Base-by-base conservation (phyloP, 2,329 filamentous ascomycete species). In the Fusarium verrucosum region DNA sequence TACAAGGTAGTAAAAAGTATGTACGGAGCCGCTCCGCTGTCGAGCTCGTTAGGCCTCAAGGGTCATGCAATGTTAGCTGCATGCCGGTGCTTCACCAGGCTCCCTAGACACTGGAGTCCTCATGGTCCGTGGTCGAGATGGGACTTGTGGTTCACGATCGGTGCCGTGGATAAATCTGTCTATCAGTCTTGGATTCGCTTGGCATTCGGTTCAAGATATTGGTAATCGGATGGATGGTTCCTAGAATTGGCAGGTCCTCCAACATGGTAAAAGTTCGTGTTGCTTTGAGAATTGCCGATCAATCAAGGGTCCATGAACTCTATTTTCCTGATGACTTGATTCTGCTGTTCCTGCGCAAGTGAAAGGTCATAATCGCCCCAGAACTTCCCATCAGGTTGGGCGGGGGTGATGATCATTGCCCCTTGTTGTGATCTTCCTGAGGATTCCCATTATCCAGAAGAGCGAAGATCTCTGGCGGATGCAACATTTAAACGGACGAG, bases 261-360 rank as follows among this genome's bases (percentile, higher is more conserved):
- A 36, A 37, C 23, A n/a, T 36, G n/a, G 14, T 22, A 28, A 26
- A 33, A 22, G n/a, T 22, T 38, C 35, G 45, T 42, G 28, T 50
- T 53, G 28, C 30, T 50, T 11, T 22, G 10, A 54, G 40, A 23
- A 46, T 35, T 59, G 58, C 46, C 52, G 58, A 51, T 54, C 62
- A 45, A 49, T 33, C 57, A 62, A 61, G 58, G 58, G 52, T 55
- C 58, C 41, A 44, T 40, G 57, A 58, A 37, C 62, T 66, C 40
- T 47, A 59, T 49, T 58, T 63, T 41, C 13, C 26, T 19, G 40
- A 43, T 33, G 37, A 46, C 53, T 41, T 44, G 36, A 26, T 55
- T 49, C 19, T 53, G 53, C 36, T 38, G 64, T 68, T 68, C 60
- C 64, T 67, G 59, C 64, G 51, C 61, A 65, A 61, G 64, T 54